Conservation (phyloP, 192 early-diverging fungal species). For the Dissophora globulifera region DNA sequence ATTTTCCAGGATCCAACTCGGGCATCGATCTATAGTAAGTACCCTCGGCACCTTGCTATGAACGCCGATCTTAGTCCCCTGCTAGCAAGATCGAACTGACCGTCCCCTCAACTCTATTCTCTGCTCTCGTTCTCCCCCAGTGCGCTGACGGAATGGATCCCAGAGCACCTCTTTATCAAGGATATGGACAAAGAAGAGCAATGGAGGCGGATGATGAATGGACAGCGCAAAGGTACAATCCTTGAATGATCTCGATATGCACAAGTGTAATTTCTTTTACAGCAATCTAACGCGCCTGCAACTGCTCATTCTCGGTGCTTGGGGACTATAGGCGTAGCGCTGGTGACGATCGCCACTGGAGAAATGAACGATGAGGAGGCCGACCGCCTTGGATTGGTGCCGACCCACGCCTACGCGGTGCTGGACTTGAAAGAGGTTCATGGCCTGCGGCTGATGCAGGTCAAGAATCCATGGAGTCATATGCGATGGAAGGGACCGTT, state of each 20-base stretch:
- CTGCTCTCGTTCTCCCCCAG: no score
- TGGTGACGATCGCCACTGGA: conserved; percentile 90
- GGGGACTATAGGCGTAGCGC: conserved; percentile 71
- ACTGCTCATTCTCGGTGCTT: not conserved
- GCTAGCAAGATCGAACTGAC: no score
- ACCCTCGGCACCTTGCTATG: no score
- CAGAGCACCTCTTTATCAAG: conserved; percentile 89
- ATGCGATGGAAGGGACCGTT: conserved; percentile 86
- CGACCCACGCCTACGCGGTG: conserved; percentile 92
- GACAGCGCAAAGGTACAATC: conserved; percentile 66
- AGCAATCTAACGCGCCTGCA: not conserved
- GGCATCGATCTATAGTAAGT: conserved; percentile 87
- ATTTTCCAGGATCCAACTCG: conserved; percentile 94
- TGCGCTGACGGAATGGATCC: conserved; percentile 93
- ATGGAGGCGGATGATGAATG: conserved; percentile 80
- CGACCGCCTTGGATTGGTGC: conserved; percentile 76
- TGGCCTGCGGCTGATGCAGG: conserved; percentile 77
- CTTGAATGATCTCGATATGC: not conserved
- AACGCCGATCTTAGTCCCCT: no score
- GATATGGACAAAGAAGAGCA: conserved; percentile 76
- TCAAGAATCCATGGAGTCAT: conserved; percentile 95
- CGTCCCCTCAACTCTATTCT: no score
- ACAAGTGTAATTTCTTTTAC: not conserved
- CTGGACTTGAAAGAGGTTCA: conserved; percentile 67
- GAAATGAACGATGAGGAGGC: conserved; percentile 74